Conservation (phyloP, 371 early-diverging fungal genomes). For the Circinella umbellata region DNA sequence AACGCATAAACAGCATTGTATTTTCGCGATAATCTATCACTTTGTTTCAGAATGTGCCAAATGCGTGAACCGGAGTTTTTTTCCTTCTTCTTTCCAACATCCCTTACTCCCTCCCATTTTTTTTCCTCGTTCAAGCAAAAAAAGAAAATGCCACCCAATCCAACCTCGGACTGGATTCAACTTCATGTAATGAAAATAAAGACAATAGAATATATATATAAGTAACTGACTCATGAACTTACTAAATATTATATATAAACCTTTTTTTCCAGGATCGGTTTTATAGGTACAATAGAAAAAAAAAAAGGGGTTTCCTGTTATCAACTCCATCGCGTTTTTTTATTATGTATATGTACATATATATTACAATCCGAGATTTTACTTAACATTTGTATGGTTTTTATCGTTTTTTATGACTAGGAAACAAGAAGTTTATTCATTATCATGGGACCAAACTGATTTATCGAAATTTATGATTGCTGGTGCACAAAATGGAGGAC, state of each 20-base stretch:
- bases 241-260: background rate
- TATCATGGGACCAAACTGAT: conserved; percentile 88
- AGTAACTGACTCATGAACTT: too few relatives aligned
- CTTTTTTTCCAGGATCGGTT: conserved; percentile 45
- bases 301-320: too few relatives aligned
- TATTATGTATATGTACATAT: background rate
- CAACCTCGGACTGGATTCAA: conserved; percentile 59
- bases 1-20: too few relatives aligned
- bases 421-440: conserved; percentile 81
- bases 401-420: conserved; percentile 34
- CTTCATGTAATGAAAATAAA: conserved; percentile 40
- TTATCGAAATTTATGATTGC: conserved; percentile 83
- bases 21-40: too few relatives aligned
- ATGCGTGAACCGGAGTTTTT: conserved; percentile 1
- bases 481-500: conserved; percentile 90
- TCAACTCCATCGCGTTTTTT: background rate
- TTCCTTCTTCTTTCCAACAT: background rate
- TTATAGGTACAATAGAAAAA: conserved; percentile 38
- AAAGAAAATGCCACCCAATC: conserved; percentile 52
- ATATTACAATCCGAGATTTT: background rate
- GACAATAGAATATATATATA: too few relatives aligned
- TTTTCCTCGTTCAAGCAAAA: background rate
- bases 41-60: background rate
- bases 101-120: background rate
- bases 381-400: background rate